These are phyloP conservation scores for Cryoendolithus antarcticus DNA, from an alignment of 2,329 filamentous ascomycete species.

Conservation along the genomic window DNA sequence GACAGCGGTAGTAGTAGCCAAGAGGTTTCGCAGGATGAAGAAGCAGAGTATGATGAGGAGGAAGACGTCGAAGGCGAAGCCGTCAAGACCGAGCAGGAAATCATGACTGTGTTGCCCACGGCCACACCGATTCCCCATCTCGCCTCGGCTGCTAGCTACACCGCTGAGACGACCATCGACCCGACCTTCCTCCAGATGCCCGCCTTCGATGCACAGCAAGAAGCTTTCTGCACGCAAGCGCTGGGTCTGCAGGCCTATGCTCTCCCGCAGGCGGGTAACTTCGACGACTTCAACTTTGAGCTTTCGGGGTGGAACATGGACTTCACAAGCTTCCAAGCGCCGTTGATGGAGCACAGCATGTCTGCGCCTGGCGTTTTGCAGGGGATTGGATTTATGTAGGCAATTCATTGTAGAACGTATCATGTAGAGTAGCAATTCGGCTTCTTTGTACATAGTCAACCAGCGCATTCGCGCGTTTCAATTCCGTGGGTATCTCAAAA, in stretches of 20 bases:
- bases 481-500: too few species aligned
- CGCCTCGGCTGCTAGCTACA: not conserved
- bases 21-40: slow-evolving; percentile 1
- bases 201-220: slow-evolving; percentile 5
- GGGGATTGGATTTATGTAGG: too few species aligned
- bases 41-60: not conserved
- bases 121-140: not conserved
- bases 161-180: not conserved
- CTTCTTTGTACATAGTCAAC: too few species aligned
- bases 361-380: slow-evolving; percentile 7
- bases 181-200: not conserved
- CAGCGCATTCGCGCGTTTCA: too few species aligned
- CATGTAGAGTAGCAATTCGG: too few species aligned
- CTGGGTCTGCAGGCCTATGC: slow-evolving; percentile 6
- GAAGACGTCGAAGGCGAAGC: slow-evolving; percentile 1
- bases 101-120: not conserved
- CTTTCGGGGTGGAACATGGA: too few species aligned
- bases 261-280: slow-evolving; percentile 6
- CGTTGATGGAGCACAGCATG: slow-evolving; percentile 11
- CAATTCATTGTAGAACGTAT: too few species aligned
- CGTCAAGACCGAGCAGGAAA: not conserved
- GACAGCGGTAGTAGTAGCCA: slow-evolving; percentile 2
- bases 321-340: slow-evolving; percentile 1
- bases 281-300: too few species aligned
- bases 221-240: slow-evolving; percentile 5